Evolutionary conservation across 768 basidiomycete species (phyloP).

Genomic region (Rubroboletus satanas): DNA sequence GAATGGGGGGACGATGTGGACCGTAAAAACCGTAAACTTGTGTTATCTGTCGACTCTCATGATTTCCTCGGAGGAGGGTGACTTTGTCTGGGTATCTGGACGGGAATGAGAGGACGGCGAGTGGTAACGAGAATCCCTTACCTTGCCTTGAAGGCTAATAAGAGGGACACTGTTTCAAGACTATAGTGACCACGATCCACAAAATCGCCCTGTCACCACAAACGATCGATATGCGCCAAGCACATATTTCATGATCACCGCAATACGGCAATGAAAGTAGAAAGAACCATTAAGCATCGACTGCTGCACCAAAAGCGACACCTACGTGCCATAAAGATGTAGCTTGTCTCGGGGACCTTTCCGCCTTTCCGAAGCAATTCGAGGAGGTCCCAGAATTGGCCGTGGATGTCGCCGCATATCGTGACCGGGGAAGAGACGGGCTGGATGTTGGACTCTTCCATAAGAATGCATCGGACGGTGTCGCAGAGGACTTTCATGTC

Average conservation of each 20-base stretch:
- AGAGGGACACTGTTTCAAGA: conserved; percentile 87
- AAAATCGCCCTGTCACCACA: conserved; percentile 76
- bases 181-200: conserved; percentile 97
- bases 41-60: conserved; percentile 96
- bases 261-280: background rate
- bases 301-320: conserved; percentile 28
- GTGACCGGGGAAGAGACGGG: conserved; percentile 95
- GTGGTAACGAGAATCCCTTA: conserved; percentile 27
- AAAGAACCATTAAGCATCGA: conserved; percentile 26
- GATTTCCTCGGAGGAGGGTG: conserved; percentile 89
- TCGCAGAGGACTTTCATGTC: conserved; percentile 95
- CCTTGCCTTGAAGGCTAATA: conserved; percentile 89
- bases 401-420: conserved; percentile 94
- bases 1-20: conserved; percentile 26
- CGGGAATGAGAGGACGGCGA: conserved; percentile 5
- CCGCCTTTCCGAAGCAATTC: conserved; percentile 88
- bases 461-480: conserved; percentile 79
- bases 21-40: conserved; percentile 99
- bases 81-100: conserved; percentile 88
- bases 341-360: conserved; percentile 81
- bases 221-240: background rate
- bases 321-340: conserved; percentile 92
- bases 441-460: conserved; percentile 98
- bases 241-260: background rate
- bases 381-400: conserved; percentile 95